Base-by-base conservation (phyloP, 179 eudicot species). In the Pouteria campechiana region DNA sequence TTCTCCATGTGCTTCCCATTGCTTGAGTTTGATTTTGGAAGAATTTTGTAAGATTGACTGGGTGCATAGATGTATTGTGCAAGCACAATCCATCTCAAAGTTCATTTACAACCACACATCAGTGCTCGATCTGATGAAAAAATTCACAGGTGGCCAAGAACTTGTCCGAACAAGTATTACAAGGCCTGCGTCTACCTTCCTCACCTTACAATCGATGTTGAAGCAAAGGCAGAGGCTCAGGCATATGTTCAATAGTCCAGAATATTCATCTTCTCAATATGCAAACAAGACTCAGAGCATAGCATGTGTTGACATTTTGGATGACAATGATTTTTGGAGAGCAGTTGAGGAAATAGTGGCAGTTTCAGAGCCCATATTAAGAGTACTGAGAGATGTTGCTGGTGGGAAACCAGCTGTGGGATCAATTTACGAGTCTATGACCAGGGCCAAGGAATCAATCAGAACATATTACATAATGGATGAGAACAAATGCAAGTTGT, bases 381-480 rank as follows among this genome's bases (percentile, higher is more conserved):
- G 68, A 58, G 90, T 82, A 40, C 55, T 87, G 54, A 76, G 96
- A 70, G 96, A 90, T 64, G 80, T 90, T 13, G 74, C 82, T 4
- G 94, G 80, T 35, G 83, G 90, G 23, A 90, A 75, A 61, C 81
- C 94, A 10, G 87, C 82, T 3, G 82, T 74, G 38, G 93, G 98
- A 15, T 72, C 54, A 48, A 64, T 90, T 37, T 90, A 90, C 25
- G 98, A 90, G 67, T 42, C 86, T 62, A 82, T 90, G 96, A 90
- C 87, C 21, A 76, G 68, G 58, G 96, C 96, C 22, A 82, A 76
- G 65, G 98, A 90, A 47, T 90, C 98, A 0, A 82, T 90, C 21
- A 58, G 96, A 59, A 87, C 98, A 3, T 90, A 90, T 55, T 90
- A 82, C 55, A 90, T 90, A 5, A 90, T 90, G 98, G 98, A 90